Percentiles rank a stretch among this genome's conserved stretches.
phyloP scores from a whole-genome alignment of 1,284 basidiomycete species.

The Pisolithus thermaeus region DNA sequence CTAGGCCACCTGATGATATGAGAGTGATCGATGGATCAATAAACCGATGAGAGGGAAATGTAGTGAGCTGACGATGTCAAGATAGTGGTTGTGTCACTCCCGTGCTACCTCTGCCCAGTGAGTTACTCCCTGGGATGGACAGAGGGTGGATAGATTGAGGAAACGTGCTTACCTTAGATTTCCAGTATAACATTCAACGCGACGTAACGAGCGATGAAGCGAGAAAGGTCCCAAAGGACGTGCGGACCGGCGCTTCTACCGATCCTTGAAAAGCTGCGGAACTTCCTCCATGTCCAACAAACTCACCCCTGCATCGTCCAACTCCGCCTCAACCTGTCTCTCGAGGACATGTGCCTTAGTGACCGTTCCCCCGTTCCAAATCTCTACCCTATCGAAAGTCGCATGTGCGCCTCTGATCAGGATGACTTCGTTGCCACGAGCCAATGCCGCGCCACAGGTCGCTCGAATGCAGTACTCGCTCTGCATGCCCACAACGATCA shows the following conservation, averaged over 20 bases:
- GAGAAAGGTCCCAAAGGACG: not conserved
- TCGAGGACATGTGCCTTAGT: slow-evolving; percentile 37
- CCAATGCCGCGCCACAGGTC: slow-evolving; percentile 58
- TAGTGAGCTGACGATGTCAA: too few species aligned
- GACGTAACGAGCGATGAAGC: not conserved
- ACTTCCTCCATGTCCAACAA: slow-evolving; percentile 61
- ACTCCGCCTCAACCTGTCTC: slow-evolving; percentile 46
- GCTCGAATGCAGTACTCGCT: slow-evolving; percentile 62
- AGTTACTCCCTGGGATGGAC: not conserved
- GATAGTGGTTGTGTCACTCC: too few species aligned
- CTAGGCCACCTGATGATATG: too few species aligned
- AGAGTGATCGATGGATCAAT: too few species aligned
- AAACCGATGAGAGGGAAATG: too few species aligned
- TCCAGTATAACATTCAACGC: not conserved
- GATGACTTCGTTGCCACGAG: slow-evolving; percentile 57
- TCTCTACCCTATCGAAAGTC: slow-evolving; percentile 59
- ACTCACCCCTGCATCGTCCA: slow-evolving; percentile 60
- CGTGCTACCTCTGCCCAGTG: too few species aligned
- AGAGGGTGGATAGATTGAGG: not conserved
- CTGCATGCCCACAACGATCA: slow-evolving; percentile 61
- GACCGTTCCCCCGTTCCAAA: slow-evolving; percentile 45
- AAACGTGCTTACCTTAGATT: not conserved
- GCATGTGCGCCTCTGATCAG: slow-evolving; percentile 59
- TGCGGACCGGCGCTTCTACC: slow-evolving; percentile 13
- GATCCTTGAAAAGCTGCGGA: slow-evolving; percentile 48